Evolutionary conservation across 2,329 filamentous ascomycete genomes (phyloP), one percentile per base, ranked within the genome.

Genomic region (Scedosporium boydii): DNA sequence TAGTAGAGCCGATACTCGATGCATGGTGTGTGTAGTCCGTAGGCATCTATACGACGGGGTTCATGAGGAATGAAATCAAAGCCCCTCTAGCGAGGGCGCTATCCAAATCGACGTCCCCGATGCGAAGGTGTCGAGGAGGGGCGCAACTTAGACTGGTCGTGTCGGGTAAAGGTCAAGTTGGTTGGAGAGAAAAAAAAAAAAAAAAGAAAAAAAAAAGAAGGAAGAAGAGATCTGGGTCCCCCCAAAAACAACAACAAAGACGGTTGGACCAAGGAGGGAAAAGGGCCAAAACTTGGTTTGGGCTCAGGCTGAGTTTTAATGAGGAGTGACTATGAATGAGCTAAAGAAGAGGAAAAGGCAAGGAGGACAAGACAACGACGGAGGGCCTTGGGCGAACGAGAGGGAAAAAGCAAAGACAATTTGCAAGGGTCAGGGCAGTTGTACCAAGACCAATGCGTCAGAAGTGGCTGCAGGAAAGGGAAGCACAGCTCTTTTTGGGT

Each of bases 1-100:
- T 9, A 66, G 58, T 6, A 66, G 58, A 42, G 65, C 65, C 34
- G 65, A 66, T 58, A 66, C 64, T 44, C 64, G 64, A 56, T 66
- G 65, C 65, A 66, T 66, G 48, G 34, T 53, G 60, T 41, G n/a
- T 21, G 38, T 42, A 16, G 29, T 18, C 6, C 26, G 21, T 14
- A 26, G 51, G 12, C 18, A 18, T 55, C 51, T 55, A 55, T 3
- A 55, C 23, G 23, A 38, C 38, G 60, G 60, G 23, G 41, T 42
- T 62, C 60, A 62, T 62, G 34, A 55, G 21, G 51, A 58, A 38
- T 14, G 44, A 55, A 10, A 9, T 42, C 12, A 18, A 57, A 26
- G 48, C 51, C 34, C 60, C 51, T 61, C 51, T 3, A 9, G n/a
- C 16, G 16, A 60, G 58, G 58, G 58, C 26, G 38, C 18, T 9